Conservation (phyloP, 306 rosid genomes). For the Cucumis melo region DNA sequence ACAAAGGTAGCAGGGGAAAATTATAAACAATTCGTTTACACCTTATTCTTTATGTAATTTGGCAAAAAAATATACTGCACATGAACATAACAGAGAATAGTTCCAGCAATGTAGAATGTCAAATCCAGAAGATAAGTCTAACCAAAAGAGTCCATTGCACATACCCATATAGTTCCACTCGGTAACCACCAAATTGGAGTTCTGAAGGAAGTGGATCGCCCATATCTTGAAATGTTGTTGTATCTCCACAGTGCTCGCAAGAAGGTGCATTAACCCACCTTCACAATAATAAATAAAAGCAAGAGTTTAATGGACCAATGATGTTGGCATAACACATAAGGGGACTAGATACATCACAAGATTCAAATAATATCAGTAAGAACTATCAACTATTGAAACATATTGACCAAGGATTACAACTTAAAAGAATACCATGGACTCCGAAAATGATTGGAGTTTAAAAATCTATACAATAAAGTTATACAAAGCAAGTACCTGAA, state of each 20-base stretch:
- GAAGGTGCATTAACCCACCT: slow-evolving; percentile 84
- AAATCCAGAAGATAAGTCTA: slow-evolving; percentile 5
- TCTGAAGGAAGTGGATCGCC: slow-evolving; percentile 54
- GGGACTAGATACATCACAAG: background rate
- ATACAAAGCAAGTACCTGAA: slow-evolving; percentile 46
- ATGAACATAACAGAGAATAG: background rate
- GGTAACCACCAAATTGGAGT: slow-evolving; percentile 41
- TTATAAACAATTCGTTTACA: background rate
- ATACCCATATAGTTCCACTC: slow-evolving; percentile 66
- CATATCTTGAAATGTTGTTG: slow-evolving; percentile 36
- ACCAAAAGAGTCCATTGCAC: slow-evolving; percentile 5
- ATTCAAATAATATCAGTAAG: background rate
- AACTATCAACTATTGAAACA: background rate
- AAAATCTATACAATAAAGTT: background rate
- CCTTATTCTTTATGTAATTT: background rate
- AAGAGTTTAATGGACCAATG: background rate
- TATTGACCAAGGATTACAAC: background rate
- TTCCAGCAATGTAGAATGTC: background rate
- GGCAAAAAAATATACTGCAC: background rate
- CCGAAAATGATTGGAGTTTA: background rate
- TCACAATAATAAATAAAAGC: slow-evolving; percentile 10
- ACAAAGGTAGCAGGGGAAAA: background rate
- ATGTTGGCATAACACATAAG: background rate
- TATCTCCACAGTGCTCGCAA: slow-evolving; percentile 57
- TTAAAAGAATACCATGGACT: background rate